These are phyloP conservation scores for Ceratocystis ficicola DNA, from an alignment of 2,329 filamentous ascomycete species.

Conservation along the genomic window DNA sequence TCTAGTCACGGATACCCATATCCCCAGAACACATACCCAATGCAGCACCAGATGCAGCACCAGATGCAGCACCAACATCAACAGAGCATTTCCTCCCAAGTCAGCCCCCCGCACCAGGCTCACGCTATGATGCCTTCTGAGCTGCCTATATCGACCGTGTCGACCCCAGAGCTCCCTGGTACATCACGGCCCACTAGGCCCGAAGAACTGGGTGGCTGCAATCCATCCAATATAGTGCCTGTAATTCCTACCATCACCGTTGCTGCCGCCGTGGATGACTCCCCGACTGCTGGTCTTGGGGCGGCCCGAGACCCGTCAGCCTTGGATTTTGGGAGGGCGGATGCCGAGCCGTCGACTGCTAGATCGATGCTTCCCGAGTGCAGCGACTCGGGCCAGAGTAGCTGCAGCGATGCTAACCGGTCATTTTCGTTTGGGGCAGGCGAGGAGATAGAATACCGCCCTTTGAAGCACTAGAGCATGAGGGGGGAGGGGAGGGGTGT, in stretches of 20 bases:
- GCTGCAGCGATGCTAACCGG: no score
- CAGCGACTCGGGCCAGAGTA: neutral
- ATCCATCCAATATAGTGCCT: neutral
- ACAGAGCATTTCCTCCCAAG: neutral
- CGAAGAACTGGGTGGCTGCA: neutral
- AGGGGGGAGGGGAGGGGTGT: neutral
- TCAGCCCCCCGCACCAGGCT: neutral
- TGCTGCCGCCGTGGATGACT: neutral
- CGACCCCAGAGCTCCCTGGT: neutral
- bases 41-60: neutral
- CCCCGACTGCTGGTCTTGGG: neutral
- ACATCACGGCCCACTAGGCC: neutral
- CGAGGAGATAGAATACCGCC: slow-evolving; percentile 27
- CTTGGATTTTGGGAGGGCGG: neutral
- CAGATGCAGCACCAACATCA: neutral
- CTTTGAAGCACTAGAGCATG: slow-evolving; percentile 22
- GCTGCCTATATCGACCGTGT: neutral
- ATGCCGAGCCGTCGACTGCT: neutral
- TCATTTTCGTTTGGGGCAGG: slow-evolving; percentile 29
- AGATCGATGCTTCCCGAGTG: slow-evolving; percentile 1
- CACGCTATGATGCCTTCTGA: neutral
- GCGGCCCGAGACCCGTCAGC: neutral
- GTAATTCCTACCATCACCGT: neutral
- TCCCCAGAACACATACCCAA: neutral
- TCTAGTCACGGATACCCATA: neutral